Conservation (phyloP, 108 stramenopile genomes). For the Cyclotella atomus region DNA sequence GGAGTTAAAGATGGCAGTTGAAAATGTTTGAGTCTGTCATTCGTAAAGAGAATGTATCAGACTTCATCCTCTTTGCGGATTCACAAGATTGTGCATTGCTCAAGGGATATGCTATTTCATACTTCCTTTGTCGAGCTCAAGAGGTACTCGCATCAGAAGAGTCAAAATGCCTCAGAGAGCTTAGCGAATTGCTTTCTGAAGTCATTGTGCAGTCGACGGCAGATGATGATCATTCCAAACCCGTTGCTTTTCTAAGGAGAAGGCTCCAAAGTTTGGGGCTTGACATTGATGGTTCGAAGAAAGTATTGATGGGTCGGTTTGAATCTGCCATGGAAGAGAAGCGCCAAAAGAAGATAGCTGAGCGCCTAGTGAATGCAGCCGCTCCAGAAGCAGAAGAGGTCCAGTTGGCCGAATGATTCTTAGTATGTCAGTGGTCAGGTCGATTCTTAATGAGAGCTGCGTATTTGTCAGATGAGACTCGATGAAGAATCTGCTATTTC, state of each 20-base stretch:
- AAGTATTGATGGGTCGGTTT: constrained; percentile 2
- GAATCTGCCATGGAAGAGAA: too few species aligned
- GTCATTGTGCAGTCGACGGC: background rate
- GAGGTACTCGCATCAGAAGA: constrained; percentile 7
- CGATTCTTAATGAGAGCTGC: too few species aligned
- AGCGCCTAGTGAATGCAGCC: too few species aligned
- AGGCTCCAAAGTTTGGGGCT: background rate
- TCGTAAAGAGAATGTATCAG: background rate
- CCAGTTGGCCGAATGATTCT: too few species aligned
- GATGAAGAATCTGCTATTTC: too few species aligned
- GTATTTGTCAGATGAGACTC: too few species aligned
- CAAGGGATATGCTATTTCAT: constrained; percentile 13
- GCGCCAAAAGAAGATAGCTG: too few species aligned
- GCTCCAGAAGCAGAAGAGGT: too few species aligned
- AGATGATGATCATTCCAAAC: background rate
- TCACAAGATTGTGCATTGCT: constrained; percentile 11
- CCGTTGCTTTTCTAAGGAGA: background rate
- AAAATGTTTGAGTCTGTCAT: constrained; percentile 2
- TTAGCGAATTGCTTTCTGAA: background rate
- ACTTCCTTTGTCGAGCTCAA: background rate
- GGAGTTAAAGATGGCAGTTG: constrained; percentile 11
- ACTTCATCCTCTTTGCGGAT: constrained; percentile 22
- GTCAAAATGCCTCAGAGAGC: background rate
- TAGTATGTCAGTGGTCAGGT: too few species aligned
- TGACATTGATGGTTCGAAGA: constrained; percentile 20